Evolutionary conservation across 352 stramenopile genomes (phyloP).

Genomic region (Globisporangium yorkense): DNA sequence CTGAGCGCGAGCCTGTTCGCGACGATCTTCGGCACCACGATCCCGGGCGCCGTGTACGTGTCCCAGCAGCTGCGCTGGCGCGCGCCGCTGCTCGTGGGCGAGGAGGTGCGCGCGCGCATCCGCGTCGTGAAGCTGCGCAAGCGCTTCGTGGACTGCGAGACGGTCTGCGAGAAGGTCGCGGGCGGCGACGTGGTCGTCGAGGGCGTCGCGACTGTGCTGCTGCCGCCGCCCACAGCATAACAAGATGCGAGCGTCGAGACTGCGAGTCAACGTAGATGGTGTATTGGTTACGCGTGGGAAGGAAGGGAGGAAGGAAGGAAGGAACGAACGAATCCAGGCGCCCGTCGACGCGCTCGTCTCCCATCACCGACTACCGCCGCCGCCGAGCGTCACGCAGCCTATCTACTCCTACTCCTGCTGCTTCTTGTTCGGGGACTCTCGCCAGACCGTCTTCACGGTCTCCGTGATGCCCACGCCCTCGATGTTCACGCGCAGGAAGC

Average conservation of each 20-base stretch:
- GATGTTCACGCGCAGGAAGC: slow-evolving; percentile 80
- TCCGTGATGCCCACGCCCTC: slow-evolving; percentile 81
- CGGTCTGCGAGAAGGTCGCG: slow-evolving; percentile 39
- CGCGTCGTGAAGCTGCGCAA: slow-evolving; percentile 50
- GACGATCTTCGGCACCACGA: slow-evolving; percentile 69
- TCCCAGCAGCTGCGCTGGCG: slow-evolving; percentile 68
- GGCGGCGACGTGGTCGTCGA: slow-evolving; percentile 55
- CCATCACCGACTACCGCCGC: too few relatives aligned
- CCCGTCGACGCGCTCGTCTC: too few relatives aligned
- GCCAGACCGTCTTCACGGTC: slow-evolving; percentile 84
- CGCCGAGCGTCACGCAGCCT: too few relatives aligned
- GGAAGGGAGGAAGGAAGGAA: too few relatives aligned
- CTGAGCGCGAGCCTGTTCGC: slow-evolving; percentile 76
- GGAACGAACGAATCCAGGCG: too few relatives aligned
- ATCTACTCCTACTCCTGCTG: slow-evolving; percentile 24
- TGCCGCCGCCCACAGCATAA: slow-evolving; percentile 17
- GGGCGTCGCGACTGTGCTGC: slow-evolving; percentile 57
- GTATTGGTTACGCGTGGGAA: too few relatives aligned
- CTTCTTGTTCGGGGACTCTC: slow-evolving; percentile 59
- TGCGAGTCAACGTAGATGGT: too few relatives aligned
- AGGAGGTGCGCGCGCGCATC: slow-evolving; percentile 52
- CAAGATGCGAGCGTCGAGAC: too few relatives aligned
- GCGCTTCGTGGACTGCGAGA: slow-evolving; percentile 75
- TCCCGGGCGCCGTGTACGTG: slow-evolving; percentile 73
- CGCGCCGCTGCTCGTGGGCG: slow-evolving; percentile 53